phyloP scores from a whole-genome alignment of 768 basidiomycete genomes.

The Chiua virens region DNA sequence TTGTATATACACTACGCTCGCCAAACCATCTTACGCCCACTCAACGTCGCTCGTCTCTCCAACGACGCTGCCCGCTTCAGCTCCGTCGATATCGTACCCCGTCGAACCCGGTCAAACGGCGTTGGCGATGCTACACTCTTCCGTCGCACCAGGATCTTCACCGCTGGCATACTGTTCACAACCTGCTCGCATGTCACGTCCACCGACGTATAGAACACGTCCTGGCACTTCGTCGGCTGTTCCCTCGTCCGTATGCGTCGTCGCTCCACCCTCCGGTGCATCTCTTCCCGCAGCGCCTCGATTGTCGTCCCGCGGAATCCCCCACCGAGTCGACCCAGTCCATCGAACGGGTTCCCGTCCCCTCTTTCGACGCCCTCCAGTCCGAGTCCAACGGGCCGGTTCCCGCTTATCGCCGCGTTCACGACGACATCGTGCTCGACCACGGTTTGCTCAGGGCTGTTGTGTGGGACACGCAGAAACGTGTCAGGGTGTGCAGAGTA shows the following conservation, averaged over 20 bases:
- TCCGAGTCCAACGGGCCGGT: slow-evolving; percentile 23
- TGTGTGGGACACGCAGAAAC: slow-evolving; percentile 25
- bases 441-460: slow-evolving; percentile 20
- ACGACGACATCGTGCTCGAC: background rate
- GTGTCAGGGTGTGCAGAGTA: slow-evolving; percentile 16
- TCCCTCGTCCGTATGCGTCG: slow-evolving; percentile 17
- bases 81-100: slow-evolving; percentile 30
- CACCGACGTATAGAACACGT: slow-evolving; percentile 28
- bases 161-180: background rate
- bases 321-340: slow-evolving; percentile 28
- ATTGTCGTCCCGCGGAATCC: slow-evolving; percentile 17
- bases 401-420: background rate
- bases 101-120: slow-evolving; percentile 13
- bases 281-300: slow-evolving; percentile 18
- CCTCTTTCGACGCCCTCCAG: slow-evolving; percentile 25
- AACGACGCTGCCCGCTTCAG: slow-evolving; percentile 29
- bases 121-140: slow-evolving; percentile 23
- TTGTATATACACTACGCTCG: slow-evolving; percentile 20
- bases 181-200: background rate
- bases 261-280: slow-evolving; percentile 22
- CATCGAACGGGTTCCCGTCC: slow-evolving; percentile 28
- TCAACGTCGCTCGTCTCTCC: slow-evolving; percentile 24
- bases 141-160: slow-evolving; percentile 15
- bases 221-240: slow-evolving; percentile 21
- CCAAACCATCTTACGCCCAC: slow-evolving; percentile 11